Evolutionary conservation across 75 land plant genomes (phyloP).

Genomic region (Cryptomeria japonica): DNA sequence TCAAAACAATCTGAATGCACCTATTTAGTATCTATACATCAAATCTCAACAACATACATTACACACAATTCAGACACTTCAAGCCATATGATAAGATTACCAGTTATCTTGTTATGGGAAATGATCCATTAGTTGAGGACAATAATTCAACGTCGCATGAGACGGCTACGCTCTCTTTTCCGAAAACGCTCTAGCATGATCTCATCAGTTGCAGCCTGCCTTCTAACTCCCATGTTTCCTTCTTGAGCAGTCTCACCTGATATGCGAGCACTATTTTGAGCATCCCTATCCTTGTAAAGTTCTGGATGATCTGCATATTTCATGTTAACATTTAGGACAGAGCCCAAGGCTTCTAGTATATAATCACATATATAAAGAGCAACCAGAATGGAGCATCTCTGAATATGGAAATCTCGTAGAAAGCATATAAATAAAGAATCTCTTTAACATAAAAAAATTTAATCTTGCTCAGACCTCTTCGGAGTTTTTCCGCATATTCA

Average conservation of each 20-base stretch:
- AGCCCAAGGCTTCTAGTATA: neutral
- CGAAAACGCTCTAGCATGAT: slow-evolving; percentile 96
- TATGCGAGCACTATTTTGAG: slow-evolving; percentile 22
- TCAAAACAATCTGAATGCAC: neutral
- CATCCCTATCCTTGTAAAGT: slow-evolving; percentile 62
- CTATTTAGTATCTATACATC: neutral
- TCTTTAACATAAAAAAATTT: neutral
- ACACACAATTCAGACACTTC: neutral
- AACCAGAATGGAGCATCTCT: neutral
- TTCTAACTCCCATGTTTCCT: slow-evolving; percentile 39
- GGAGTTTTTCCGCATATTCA: slow-evolving; percentile 92
- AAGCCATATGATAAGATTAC: neutral
- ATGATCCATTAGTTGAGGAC: neutral
- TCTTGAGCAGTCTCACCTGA: slow-evolving; percentile 24
- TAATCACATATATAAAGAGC: neutral
- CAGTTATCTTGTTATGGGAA: neutral
- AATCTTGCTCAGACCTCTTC: slow-evolving; percentile 54
- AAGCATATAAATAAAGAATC: neutral
- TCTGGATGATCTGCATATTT: slow-evolving; percentile 78
- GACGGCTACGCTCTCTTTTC: slow-evolving; percentile 85
- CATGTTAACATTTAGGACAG: neutral
- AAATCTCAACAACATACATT: neutral
- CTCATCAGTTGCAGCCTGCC: slow-evolving; percentile 96
- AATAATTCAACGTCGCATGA: slow-evolving; percentile 59
- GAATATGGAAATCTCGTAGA: neutral